These are phyloP conservation scores for Delitschia confertaspora DNA, from an alignment of 495 filamentous ascomycete species.

Conservation along the genomic window DNA sequence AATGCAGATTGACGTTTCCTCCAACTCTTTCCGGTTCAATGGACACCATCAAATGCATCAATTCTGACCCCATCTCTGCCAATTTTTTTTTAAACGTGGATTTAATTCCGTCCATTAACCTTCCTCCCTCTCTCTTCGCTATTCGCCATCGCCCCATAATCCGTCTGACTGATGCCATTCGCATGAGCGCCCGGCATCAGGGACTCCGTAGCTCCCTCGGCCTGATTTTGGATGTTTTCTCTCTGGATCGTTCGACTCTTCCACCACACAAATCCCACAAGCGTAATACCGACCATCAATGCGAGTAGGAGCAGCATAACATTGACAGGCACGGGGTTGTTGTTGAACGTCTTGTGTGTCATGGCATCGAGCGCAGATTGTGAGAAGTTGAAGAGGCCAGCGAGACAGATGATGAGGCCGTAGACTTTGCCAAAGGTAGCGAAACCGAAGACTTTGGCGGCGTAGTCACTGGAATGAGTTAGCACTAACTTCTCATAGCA, in stretches of 20 bases:
- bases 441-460: conserved; percentile 94
- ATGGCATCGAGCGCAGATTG: conserved; percentile 76
- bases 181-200: conserved; percentile 32
- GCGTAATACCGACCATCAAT: conserved; percentile 37
- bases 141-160: conserved; percentile 14
- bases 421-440: conserved; percentile 92
- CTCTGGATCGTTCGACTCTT: conserved; percentile 30
- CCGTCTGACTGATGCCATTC: conserved; percentile 1
- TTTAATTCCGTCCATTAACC: too few relatives aligned
- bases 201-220: conserved; percentile 32
- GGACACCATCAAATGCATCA: too few relatives aligned
- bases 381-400: conserved; percentile 78
- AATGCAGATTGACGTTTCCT: too few relatives aligned
- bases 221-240: conserved; percentile 34
- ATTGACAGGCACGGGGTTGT: conserved; percentile 76
- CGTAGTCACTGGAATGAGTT: conserved; percentile 56
- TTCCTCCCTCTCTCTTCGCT: neutral
- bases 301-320: conserved; percentile 53
- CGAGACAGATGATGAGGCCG: conserved; percentile 83
- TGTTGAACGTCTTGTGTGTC: conserved; percentile 61
- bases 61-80: neutral
- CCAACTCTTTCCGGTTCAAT: too few relatives aligned
- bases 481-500: conserved; percentile 8
- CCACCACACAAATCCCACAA: conserved; percentile 34
- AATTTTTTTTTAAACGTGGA: too few relatives aligned